Percentiles rank a stretch among this genome's conserved stretches.
phyloP scores from a whole-genome alignment of 228 moss, liverwort and hornwort species.

The Sphagnum fallax region DNA sequence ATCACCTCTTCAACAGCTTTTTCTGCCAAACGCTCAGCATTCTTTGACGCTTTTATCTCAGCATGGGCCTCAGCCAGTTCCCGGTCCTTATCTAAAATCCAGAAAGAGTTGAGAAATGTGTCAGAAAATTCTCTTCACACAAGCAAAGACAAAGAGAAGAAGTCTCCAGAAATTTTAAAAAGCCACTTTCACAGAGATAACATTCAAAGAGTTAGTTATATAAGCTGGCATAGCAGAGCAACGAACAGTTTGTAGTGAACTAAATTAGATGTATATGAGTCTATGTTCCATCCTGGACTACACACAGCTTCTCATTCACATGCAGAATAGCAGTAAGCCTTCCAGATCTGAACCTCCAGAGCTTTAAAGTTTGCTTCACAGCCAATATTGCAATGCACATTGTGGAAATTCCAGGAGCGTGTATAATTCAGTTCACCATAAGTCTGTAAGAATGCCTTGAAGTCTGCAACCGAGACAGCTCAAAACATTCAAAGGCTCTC shows the following conservation, averaged over 20 bases:
- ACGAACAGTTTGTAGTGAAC: background rate
- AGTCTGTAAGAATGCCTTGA: background rate
- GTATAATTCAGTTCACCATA: background rate
- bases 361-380: too few relatives aligned
- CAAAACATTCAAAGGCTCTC: too few relatives aligned
- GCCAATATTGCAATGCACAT: too few relatives aligned
- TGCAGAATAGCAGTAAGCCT: too few relatives aligned
- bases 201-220: too few relatives aligned
- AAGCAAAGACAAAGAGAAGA: background rate
- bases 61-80: conserved; percentile 80
- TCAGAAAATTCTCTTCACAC: background rate
- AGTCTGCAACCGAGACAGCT: too few relatives aligned
- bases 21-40: conserved; percentile 84
- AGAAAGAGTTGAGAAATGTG: background rate
- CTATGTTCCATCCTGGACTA: background rate
- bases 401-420: background rate
- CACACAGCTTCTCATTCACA: too few relatives aligned
- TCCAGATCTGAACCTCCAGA: too few relatives aligned
- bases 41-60: conserved; percentile 94
- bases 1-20: conserved; percentile 96
- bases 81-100: conserved; percentile 84
- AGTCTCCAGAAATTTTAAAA: too few relatives aligned
- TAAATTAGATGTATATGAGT: background rate
- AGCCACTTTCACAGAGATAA: too few relatives aligned
- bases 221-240: too few relatives aligned